Percentiles rank a stretch among this genome's conserved stretches.
phyloP scores from a whole-genome alignment of 352 stramenopile species.

The Globisporangium middletonii region DNA sequence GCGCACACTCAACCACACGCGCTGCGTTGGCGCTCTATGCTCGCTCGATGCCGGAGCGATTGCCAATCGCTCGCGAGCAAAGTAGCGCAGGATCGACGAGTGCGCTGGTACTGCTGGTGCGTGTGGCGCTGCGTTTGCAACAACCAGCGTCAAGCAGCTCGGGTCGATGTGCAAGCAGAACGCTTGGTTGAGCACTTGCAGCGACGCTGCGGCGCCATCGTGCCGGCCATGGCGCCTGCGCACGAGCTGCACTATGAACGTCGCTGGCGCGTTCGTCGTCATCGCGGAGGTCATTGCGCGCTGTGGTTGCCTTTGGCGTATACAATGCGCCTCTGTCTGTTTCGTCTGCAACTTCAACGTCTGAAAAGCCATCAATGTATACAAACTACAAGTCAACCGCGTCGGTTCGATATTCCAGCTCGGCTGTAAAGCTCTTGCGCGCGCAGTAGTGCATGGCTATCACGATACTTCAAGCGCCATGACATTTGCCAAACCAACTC shows the following conservation, averaged over 20 bases:
- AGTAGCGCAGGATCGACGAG: slow-evolving; percentile 7
- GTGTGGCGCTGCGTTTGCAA: background rate
- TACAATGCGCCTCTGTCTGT: too few species aligned
- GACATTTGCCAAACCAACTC: background rate
- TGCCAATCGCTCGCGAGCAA: background rate
- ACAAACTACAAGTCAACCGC: background rate
- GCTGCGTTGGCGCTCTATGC: background rate
- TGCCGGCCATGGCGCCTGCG: slow-evolving; percentile 2
- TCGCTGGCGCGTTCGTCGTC: slow-evolving; percentile 4
- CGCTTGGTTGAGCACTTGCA: slow-evolving; percentile 27
- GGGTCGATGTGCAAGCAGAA: slow-evolving; percentile 20
- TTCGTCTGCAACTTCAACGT: slow-evolving; percentile 13
- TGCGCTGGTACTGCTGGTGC: background rate
- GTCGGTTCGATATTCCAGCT: background rate
- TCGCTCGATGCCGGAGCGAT: background rate
- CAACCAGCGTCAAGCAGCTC: slow-evolving; percentile 17
- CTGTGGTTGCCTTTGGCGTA: too few species aligned
- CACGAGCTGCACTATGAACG: slow-evolving; percentile 33
- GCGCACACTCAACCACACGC: slow-evolving; percentile 4
- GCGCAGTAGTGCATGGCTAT: background rate
- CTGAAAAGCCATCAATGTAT: background rate
- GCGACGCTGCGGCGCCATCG: background rate
- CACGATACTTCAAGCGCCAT: background rate
- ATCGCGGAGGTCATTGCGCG: slow-evolving; percentile 1
- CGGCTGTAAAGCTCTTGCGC: background rate